Conservation (phyloP, 2,329 filamentous ascomycete genomes). For the Venturia aucupariae region DNA sequence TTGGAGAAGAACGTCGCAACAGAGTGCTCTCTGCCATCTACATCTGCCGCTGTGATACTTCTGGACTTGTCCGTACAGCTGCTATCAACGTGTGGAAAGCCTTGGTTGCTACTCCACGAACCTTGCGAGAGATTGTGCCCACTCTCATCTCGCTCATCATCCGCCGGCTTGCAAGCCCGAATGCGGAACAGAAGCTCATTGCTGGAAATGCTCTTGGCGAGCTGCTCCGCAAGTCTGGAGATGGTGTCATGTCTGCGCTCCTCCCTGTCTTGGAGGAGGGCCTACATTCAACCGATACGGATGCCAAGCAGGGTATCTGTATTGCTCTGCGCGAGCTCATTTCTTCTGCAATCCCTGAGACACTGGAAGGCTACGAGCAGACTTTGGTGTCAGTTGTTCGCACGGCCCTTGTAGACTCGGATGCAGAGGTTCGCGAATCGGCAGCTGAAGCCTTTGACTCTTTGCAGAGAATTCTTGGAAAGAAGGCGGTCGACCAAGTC, state of each 20-base stretch:
- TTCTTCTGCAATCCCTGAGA: conserved; percentile 75
- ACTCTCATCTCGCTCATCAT: conserved; percentile 94
- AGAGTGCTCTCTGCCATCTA: conserved; percentile 96
- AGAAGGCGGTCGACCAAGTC: conserved; percentile 90
- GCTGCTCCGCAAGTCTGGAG: conserved; percentile 91
- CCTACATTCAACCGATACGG: conserved; percentile 79
- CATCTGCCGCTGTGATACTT: conserved; percentile 95
- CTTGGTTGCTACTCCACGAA: conserved; percentile 81
- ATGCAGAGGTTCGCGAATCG: conserved; percentile 84
- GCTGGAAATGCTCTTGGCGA: conserved; percentile 94
- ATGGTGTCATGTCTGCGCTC: conserved; percentile 79
- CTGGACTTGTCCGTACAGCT: conserved; percentile 78
- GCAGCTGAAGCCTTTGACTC: conserved; percentile 97
- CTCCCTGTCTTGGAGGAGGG: conserved; percentile 89
- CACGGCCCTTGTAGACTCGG: conserved; percentile 80
- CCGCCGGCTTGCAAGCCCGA: conserved; percentile 82
- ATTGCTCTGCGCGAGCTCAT: conserved; percentile 93
- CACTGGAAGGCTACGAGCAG: conserved; percentile 89
- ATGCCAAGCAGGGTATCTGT: conserved; percentile 95
- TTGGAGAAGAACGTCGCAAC: conserved; percentile 93
- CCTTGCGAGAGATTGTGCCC: conserved; percentile 88
- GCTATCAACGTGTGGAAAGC: conserved; percentile 96
- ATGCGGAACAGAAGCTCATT: conserved; percentile 98
- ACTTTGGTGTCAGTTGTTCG: conserved; percentile 90
- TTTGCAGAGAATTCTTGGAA: conserved; percentile 85